These are phyloP conservation scores for Globisporangium paddicum DNA, from an alignment of 352 stramenopile species.

Conservation along the genomic window DNA sequence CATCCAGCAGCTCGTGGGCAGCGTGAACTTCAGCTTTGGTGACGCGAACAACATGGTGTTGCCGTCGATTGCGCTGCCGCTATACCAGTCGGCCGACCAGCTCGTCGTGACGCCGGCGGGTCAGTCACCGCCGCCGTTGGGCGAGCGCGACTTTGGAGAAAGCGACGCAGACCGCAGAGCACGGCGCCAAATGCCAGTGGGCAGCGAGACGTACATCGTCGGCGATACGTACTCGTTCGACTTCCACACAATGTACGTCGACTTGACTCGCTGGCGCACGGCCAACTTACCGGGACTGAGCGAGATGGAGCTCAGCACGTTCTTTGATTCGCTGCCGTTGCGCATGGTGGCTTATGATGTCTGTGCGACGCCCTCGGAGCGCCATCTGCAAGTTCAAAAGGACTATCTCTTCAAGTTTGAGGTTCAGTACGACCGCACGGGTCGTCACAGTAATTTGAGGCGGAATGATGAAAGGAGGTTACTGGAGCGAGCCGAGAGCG, in stretches of 20 bases:
- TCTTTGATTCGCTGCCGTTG: constrained; percentile 73
- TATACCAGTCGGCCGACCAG: constrained; percentile 81
- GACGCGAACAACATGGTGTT: constrained; percentile 28
- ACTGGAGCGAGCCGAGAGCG: constrained; percentile 9
- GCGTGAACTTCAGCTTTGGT: constrained; percentile 74
- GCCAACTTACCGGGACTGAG: constrained; percentile 72
- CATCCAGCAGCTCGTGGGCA: constrained; percentile 58
- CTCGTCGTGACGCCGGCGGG: constrained; percentile 62
- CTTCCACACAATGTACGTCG: constrained; percentile 88
- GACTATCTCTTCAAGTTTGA: constrained; percentile 83
- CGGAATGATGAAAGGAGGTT: constrained; percentile 6
- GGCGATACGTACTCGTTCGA: constrained; percentile 85
- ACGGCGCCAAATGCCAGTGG: constrained; percentile 47
- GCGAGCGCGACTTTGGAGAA: constrained; percentile 61
- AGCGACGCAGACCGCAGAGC: constrained; percentile 30
- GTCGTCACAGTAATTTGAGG: constrained; percentile 1
- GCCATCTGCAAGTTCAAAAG: constrained; percentile 54
- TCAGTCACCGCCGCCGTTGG: constrained; percentile 45
- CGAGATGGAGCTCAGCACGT: constrained; percentile 70
- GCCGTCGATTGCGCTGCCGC: constrained; percentile 63
- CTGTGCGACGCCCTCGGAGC: constrained; percentile 13
- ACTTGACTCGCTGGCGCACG: constrained; percentile 75
- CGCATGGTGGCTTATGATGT: constrained; percentile 71
- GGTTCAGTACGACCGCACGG: constrained; percentile 40
- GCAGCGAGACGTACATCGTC: constrained; percentile 41